Base-by-base conservation (phyloP, 2,329 filamentous ascomycete species). In the Parastagonospora nodorum region DNA sequence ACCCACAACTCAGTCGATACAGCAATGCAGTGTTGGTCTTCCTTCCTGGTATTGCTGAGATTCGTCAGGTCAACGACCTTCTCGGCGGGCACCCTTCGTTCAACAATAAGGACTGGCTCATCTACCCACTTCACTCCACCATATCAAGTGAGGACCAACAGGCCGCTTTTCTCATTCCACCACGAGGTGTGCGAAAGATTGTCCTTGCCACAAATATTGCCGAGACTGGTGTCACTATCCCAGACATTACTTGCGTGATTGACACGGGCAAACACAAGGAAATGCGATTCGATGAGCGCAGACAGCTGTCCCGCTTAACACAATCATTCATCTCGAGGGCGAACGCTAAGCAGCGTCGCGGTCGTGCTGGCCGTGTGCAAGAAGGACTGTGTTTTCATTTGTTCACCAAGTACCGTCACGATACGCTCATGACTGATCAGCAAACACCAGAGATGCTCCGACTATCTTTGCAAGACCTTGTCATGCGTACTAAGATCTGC, bases 141-240 rank as follows among this genome's bases (percentile, higher is more conserved):
- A 97, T 99, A 61, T 92, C 93, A 9, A 97, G 89, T 40, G 93
- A 97, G 65, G 94, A 99, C 54, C 94, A 99, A 71, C 93, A 99
- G 74, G 87, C 89, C 30, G 94, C 94, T 0, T 99, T 99, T 70
- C 78, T 90, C 5, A 77, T 96, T 0, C 94, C 94, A 5, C 91
- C 92, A 1, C 82, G 81, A 2, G 93, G 93, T 0, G 81, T 86
- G 49, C 84, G 92, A 56, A 99, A 99, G 76, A 94, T 99, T 57
- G 93, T 99, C 2, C 82, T 99, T 47, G 92, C 94, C 1, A 99
- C 94, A 11, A 99, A 99, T 68, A 99, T 99, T 71, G 94, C 94
- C 4, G 94, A 99, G 73, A 99, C 94, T 0, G 94, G 94, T 78
- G 96, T 99, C 68, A 99, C 94, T 0, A 99, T 99, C 59, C 94